Base-by-base conservation (phyloP, 2,329 filamentous ascomycete species). In the Monosporascus sp. region DNA sequence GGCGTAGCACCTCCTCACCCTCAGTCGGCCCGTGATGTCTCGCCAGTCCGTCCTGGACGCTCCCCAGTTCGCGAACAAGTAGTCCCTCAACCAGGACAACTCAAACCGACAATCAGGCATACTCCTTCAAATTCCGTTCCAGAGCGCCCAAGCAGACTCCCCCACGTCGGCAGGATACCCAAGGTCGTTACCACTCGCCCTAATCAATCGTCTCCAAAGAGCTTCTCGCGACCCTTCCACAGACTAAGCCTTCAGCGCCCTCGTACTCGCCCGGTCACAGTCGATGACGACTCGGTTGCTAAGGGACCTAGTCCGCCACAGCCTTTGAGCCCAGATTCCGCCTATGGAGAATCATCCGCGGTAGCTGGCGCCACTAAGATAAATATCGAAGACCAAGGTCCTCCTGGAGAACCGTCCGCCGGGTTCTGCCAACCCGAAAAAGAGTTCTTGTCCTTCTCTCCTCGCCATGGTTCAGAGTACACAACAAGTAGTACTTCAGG, bases 91-190 rank as follows among this genome's bases (percentile, higher is more conserved):
- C 6, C 26, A 22, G 38, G 46, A 35, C 45, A 54, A 47, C 48
- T 19, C 7, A 53, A 56, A 26, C 46, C 50, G 8, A n/a, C 16
- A 44, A 9, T 37, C 26, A 17, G 22, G 7, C 51, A 46, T 7
- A 8, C 49, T 14, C 31, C 48, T 46, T 51, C 53, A 40, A 43
- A 31, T 24, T 44, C 51, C 49, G 53, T 58, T 3, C 49, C 49
- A 41, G 61, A 58, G 20, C 72, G 74, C 4, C 82, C 82, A 9
- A 89, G 84, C 65, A 81, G 91, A 52, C 74, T 96, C 19, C 84
- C 86, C 27, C 90, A 93, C 60, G 85, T 96, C 47, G 92, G 91
- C 8, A 84, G 92, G 17, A 96, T 96, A 50, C 92, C 92, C 8
- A 85, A 85, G 62, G 90, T 96, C 4, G 78, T 93, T 31, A 89